Percentiles rank a stretch among this genome's conserved stretches.
These are phyloP conservation scores for Wickerhamomyces sp. DNA, from an alignment of 1,139 yeast species.

Conservation along the genomic window DNA sequence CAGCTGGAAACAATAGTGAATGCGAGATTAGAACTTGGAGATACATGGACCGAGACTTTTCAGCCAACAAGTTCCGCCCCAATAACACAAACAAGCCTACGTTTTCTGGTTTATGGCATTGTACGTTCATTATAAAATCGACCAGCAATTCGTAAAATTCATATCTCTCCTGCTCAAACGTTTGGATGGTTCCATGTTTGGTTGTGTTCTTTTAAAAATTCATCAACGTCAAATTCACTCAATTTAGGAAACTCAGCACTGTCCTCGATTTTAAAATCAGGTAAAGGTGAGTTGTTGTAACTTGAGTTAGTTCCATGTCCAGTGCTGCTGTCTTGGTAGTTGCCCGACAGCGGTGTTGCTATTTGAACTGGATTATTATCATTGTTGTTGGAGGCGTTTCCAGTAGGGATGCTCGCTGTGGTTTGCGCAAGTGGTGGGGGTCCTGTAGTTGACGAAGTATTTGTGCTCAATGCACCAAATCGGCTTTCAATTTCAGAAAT, in stretches of 20 bases:
- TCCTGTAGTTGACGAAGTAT: slow-evolving; percentile 5
- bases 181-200: slow-evolving; percentile 13
- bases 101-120: too few relatives aligned
- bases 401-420: slow-evolving; percentile 3
- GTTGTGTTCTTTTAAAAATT: slow-evolving; percentile 20
- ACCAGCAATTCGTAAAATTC: not conserved
- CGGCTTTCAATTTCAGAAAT: slow-evolving; percentile 30
- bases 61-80: too few relatives aligned
- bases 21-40: too few relatives aligned
- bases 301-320: slow-evolving; percentile 1
- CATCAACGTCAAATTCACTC: slow-evolving; percentile 20
- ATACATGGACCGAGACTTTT: too few relatives aligned
- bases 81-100: too few relatives aligned
- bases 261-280: slow-evolving; percentile 3
- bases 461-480: slow-evolving; percentile 11
- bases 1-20: too few relatives aligned
- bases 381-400: slow-evolving; percentile 2
- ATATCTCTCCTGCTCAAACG: not conserved
- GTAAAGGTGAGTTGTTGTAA: slow-evolving; percentile 3
- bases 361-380: not conserved
- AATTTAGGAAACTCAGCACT: slow-evolving; percentile 1
- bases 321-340: not conserved
- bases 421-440: slow-evolving; percentile 3
- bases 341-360: not conserved
- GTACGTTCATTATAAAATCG: too few relatives aligned